Percentiles rank a stretch among this genome's conserved stretches.
Conservation (phyloP, 139 green algal species). For the Chlorella ohadii region DNA sequence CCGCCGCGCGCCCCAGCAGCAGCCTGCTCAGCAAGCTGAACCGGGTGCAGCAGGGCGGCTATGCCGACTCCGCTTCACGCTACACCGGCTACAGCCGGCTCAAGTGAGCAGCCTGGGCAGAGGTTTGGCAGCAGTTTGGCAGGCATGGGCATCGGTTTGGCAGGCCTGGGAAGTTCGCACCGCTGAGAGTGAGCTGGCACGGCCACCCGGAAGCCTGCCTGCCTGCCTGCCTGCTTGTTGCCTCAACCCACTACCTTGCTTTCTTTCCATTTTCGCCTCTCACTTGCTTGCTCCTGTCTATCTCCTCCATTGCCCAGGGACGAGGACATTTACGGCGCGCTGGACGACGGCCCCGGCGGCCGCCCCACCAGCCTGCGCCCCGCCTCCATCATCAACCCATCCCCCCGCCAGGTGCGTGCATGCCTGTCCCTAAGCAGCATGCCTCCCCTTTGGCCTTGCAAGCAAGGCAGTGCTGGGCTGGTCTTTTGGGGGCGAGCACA, state of each 20-base stretch:
- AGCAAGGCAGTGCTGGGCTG: not conserved
- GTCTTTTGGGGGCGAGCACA: not conserved
- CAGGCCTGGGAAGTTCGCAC: no score
- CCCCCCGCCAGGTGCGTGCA: slow-evolving; percentile 17
- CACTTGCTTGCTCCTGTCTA: not conserved
- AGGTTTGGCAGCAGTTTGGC: not conserved
- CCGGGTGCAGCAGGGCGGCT: not conserved
- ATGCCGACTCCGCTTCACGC: slow-evolving; percentile 2
- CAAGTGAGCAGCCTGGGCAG: not conserved
- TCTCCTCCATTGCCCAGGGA: slow-evolving; percentile 8
- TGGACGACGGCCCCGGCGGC: not conserved
- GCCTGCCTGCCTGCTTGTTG: no score
- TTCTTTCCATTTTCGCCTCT: no score
- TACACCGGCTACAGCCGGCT: not conserved
- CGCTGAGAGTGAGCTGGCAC: no score
- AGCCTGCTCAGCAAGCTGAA: slow-evolving; percentile 20
- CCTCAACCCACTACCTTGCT: no score
- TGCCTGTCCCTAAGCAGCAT: no score
- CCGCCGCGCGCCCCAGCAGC: not conserved
- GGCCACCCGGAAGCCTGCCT: no score
- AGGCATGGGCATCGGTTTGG: no score
- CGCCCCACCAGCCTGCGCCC: not conserved
- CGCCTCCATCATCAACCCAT: slow-evolving; percentile 32
- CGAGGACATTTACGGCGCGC: slow-evolving; percentile 30
- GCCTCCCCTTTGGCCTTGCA: no score